Evolutionary conservation across 108 stramenopile species (phyloP).

Genomic region (Licmophora abbreviata): DNA sequence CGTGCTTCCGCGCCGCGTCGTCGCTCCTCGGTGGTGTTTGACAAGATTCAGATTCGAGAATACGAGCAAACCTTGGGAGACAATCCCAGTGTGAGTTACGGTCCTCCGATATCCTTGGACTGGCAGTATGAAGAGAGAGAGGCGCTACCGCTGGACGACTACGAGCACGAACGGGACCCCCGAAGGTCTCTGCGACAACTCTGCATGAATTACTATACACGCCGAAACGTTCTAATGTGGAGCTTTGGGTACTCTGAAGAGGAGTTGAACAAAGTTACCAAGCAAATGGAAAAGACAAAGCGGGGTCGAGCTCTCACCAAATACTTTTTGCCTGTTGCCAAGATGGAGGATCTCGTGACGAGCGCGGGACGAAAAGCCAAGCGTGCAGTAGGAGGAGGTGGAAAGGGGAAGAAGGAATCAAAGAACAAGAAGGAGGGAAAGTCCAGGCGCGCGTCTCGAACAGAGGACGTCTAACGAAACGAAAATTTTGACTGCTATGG

Average conservation of each 20-base stretch:
- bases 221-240: slow-evolving; percentile 27
- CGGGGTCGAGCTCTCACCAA: slow-evolving; percentile 23
- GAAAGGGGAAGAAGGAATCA: slow-evolving; percentile 3
- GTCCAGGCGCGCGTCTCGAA: no score
- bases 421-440: no score
- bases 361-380: slow-evolving; percentile 2
- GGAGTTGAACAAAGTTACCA: slow-evolving; percentile 23
- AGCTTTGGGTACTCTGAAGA: slow-evolving; percentile 32
- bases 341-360: slow-evolving; percentile 1
- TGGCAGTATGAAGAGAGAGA: slow-evolving; percentile 52
- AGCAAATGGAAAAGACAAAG: slow-evolving; percentile 22
- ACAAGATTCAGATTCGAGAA: slow-evolving; percentile 27
- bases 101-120: slow-evolving; percentile 50
- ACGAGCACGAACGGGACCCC: slow-evolving; percentile 27
- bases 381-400: background rate
- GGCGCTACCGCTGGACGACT: slow-evolving; percentile 30
- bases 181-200: slow-evolving; percentile 34
- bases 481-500: no score
- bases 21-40: slow-evolving; percentile 14
- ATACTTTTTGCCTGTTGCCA: slow-evolving; percentile 13
- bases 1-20: no score
- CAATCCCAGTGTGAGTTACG: slow-evolving; percentile 45
- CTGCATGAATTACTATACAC: slow-evolving; percentile 34
- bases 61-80: slow-evolving; percentile 57
- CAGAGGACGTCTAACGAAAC: no score